Evolutionary conservation across 768 basidiomycete species (phyloP).

Genomic region (Leccinum sublutescens): DNA sequence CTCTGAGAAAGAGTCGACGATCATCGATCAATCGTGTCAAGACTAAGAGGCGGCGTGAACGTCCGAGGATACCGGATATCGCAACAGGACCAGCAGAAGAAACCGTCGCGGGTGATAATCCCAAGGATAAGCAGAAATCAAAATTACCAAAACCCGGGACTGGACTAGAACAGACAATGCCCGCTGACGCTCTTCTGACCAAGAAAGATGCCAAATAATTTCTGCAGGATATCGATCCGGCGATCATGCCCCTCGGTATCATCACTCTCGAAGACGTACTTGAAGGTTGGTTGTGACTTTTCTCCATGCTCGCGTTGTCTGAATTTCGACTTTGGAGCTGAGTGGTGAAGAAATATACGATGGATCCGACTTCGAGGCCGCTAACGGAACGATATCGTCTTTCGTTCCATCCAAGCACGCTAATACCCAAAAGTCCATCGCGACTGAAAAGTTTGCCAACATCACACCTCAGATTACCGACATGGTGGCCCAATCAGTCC

Average conservation of each 20-base stretch:
- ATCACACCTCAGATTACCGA: conserved; percentile 6
- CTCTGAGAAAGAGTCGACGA: conserved; percentile 29
- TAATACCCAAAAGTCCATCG: conserved; percentile 33
- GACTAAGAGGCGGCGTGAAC: conserved; percentile 13
- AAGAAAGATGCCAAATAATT: conserved; percentile 81
- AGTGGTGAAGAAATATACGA: conserved; percentile 94
- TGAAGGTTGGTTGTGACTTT: conserved; percentile 53
- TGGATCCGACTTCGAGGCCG: conserved; percentile 81
- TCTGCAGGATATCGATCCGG: conserved; percentile 77
- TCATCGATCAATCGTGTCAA: conserved; percentile 15
- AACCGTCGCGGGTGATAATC: conserved; percentile 12
- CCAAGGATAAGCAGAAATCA: conserved; percentile 26
- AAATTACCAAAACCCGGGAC: conserved; percentile 36
- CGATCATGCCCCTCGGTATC: conserved; percentile 83
- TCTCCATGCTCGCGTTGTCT: background rate
- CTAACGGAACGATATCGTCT: conserved; percentile 52
- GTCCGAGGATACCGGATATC: conserved; percentile 18
- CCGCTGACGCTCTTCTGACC: conserved; percentile 80
- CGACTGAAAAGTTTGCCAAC: conserved; percentile 14
- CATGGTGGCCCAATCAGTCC: conserved; percentile 22
- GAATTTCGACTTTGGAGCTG: conserved; percentile 51
- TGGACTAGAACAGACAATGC: conserved; percentile 77
- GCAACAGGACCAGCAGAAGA: conserved; percentile 23
- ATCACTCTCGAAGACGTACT: conserved; percentile 93
- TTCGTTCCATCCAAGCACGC: conserved; percentile 37